Evolutionary conservation across 352 stramenopile species (phyloP).

Genomic region (Phytophthora rubi): DNA sequence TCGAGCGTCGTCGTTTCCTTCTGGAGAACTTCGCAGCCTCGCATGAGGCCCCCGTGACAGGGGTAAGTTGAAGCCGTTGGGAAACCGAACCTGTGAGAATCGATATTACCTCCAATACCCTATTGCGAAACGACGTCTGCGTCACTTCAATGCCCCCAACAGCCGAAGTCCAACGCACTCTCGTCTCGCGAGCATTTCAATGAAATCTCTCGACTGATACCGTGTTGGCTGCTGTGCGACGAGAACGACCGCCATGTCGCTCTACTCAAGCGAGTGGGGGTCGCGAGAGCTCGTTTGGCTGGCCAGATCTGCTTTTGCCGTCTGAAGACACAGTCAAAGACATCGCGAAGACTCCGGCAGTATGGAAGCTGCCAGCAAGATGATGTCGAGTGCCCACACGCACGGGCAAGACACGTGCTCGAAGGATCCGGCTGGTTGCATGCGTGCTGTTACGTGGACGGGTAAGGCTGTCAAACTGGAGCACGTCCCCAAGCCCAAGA

Average conservation of each 20-base stretch:
- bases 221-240: constrained; percentile 15
- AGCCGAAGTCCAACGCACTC: constrained; percentile 6
- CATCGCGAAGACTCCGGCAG: not conserved
- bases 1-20: constrained; percentile 28
- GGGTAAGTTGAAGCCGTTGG: constrained; percentile 36
- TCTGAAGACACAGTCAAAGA: constrained; percentile 15
- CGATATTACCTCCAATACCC: constrained; percentile 14
- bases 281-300: not conserved
- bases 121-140: constrained; percentile 30
- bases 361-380: constrained; percentile 39
- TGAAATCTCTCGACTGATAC: constrained; percentile 20
- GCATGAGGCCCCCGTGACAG: constrained; percentile 8
- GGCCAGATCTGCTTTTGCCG: constrained; percentile 37
- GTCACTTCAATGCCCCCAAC: constrained; percentile 2
- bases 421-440: constrained; percentile 48
- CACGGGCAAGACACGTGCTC: constrained; percentile 37
- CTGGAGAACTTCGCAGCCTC: constrained; percentile 19
- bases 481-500: constrained; percentile 61
- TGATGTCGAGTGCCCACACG: constrained; percentile 32
- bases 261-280: not conserved
- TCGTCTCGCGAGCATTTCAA: constrained; percentile 13
- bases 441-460: constrained; percentile 69
- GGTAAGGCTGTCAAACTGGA: constrained; percentile 64
- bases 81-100: constrained; percentile 25
- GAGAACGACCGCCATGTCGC: constrained; percentile 20